Conservation (phyloP, 2,329 filamentous ascomycete species). For the Stagonosporopsis vannaccii region DNA sequence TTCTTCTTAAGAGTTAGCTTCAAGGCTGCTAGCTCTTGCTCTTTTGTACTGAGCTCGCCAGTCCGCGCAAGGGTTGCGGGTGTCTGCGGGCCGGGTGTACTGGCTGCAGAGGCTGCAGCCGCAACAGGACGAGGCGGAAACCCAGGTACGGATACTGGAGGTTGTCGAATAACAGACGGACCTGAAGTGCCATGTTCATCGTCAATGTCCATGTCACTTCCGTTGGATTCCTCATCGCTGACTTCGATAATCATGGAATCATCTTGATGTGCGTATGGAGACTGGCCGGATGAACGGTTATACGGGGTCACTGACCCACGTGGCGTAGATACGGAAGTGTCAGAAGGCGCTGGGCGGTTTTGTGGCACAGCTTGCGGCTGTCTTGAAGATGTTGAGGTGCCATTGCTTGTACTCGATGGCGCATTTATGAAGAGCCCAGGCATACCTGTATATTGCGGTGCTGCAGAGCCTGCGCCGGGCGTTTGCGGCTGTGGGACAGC, state of each 20-base stretch:
- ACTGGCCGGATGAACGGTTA: conserved; percentile 71
- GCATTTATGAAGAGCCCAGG: conserved; percentile 62
- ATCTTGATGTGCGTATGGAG: conserved; percentile 56
- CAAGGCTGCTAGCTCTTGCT: conserved; percentile 59
- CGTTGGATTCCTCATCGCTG: conserved; percentile 73
- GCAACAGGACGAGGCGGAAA: conserved; percentile 37
- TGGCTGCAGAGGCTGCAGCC: conserved; percentile 34
- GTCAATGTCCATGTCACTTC: conserved; percentile 70
- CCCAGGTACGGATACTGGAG: conserved; percentile 26
- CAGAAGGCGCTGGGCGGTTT: conserved; percentile 72
- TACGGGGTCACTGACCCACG: conserved; percentile 37
- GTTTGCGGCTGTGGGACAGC: conserved; percentile 6
- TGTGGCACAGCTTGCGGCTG: conserved; percentile 21
- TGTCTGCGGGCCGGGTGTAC: conserved; percentile 47
- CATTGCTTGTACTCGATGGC: conserved; percentile 12
- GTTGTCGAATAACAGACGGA: conserved; percentile 19
- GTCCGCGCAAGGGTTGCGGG: conserved; percentile 46
- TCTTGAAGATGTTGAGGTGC: conserved; percentile 14
- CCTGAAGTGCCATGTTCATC: conserved; percentile 57
- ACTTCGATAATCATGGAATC: conserved; percentile 81
- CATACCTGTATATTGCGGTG: conserved; percentile 49
- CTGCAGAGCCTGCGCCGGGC: conserved; percentile 9
- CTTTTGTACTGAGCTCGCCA: conserved; percentile 56
- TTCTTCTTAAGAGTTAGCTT: conserved; percentile 38
- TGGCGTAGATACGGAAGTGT: conserved; percentile 63